Conservation (phyloP, 805 yeast species). For the Crinitomyces ghanaensis region DNA sequence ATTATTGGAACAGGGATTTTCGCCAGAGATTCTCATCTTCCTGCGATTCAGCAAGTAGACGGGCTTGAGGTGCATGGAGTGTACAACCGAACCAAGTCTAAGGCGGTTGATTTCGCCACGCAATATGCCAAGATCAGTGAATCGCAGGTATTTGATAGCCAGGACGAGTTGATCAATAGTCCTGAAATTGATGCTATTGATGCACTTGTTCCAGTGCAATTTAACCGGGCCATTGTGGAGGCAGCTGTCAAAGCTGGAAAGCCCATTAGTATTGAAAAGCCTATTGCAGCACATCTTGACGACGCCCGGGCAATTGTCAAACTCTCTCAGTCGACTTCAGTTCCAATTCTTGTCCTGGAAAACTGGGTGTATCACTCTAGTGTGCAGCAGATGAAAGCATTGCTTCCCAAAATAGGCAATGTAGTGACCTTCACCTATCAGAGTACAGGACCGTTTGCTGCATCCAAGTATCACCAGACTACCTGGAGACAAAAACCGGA, state of each 20-base stretch:
- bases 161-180: conserved; percentile 58
- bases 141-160: conserved; percentile 30
- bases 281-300: conserved; percentile 73
- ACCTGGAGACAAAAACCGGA: conserved; percentile 84
- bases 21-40: conserved; percentile 75
- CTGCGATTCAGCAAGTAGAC: conserved; percentile 41
- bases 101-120: conserved; percentile 75
- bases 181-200: conserved; percentile 67
- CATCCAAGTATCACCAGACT: conserved; percentile 43
- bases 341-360: conserved; percentile 71
- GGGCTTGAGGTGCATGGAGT: conserved; percentile 54
- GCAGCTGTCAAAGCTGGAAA: conserved; percentile 63
- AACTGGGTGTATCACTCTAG: conserved; percentile 71
- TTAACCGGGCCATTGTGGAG: conserved; percentile 55
- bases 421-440: conserved; percentile 28
- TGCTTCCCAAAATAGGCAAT: conserved; percentile 62
- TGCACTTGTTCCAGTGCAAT: conserved; percentile 81
- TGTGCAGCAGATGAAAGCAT: conserved; percentile 41
- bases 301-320: conserved; percentile 76
- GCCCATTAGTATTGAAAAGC: conserved; percentile 79
- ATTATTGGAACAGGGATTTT: conserved; percentile 41
- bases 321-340: conserved; percentile 44
- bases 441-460: conserved; percentile 41
- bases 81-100: conserved; percentile 70
- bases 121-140: conserved; percentile 39